Evolutionary conservation across 1,284 basidiomycete species (phyloP).

Genomic region (Naganishia sp.): DNA sequence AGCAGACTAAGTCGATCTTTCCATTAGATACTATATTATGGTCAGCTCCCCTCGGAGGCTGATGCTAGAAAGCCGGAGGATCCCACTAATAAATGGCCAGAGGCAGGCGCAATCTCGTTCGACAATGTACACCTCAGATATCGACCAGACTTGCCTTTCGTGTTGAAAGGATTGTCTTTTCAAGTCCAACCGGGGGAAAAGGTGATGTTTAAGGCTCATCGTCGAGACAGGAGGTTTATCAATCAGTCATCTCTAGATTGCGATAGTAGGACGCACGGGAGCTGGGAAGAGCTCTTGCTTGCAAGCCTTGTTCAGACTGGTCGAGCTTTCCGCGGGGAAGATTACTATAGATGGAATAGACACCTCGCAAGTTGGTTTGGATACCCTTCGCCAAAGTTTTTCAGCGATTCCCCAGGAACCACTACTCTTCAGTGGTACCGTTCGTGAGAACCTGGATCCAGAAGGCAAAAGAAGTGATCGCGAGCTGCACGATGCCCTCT

Average conservation of each 20-base stretch:
- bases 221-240: constrained; percentile 59
- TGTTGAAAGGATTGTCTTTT: constrained; percentile 48
- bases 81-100: constrained; percentile 44
- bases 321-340: constrained; percentile 59
- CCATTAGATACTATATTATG: constrained; percentile 36
- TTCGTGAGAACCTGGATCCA: constrained; percentile 54
- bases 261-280: constrained; percentile 59
- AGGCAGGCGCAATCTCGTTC: constrained; percentile 47
- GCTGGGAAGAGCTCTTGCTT: constrained; percentile 64
- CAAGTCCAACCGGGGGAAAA: constrained; percentile 44
- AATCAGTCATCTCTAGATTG: background rate
- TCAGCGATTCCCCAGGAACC: constrained; percentile 62
- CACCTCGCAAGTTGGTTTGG: constrained; percentile 62
- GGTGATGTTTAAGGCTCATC: constrained; percentile 55
- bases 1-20: background rate
- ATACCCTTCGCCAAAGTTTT: constrained; percentile 62
- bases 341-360: constrained; percentile 67
- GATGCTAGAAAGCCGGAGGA: constrained; percentile 34
- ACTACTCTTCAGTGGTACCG: constrained; percentile 45
- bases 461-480: constrained; percentile 59
- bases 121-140: constrained; percentile 48
- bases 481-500: constrained; percentile 58
- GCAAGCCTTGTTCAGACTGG: constrained; percentile 67
- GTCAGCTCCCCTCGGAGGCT: constrained; percentile 39
- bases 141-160: constrained; percentile 46